Conservation (phyloP, 495 filamentous ascomycete species). For the Penicillium turbatum region DNA sequence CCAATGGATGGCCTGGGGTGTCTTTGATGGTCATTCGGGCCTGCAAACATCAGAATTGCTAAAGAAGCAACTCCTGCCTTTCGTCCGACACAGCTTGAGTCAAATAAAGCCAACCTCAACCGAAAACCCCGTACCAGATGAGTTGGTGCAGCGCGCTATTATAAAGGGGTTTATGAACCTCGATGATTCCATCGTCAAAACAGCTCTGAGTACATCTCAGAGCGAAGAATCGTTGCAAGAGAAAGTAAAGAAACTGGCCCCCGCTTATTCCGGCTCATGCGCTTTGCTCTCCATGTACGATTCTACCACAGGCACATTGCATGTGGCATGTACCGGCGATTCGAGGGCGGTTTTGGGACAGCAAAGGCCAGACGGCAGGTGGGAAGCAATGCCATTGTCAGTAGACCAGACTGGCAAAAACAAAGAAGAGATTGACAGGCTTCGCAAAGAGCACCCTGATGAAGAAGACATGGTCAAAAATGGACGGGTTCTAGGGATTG, state of each 20-base stretch:
- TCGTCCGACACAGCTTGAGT: constrained; percentile 32
- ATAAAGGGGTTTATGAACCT: constrained; percentile 45
- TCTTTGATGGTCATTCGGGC: constrained; percentile 52
- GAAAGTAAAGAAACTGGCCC: constrained; percentile 34
- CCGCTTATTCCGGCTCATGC: constrained; percentile 55
- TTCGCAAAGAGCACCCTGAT: constrained; percentile 53
- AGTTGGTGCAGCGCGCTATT: constrained; percentile 39
- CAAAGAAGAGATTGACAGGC: constrained; percentile 44
- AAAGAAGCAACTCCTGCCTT: constrained; percentile 36
- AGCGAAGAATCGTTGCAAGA: constrained; percentile 23
- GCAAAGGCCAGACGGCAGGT: constrained; percentile 39
- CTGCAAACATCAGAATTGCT: constrained; percentile 42
- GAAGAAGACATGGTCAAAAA: constrained; percentile 51
- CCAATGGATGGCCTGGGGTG: constrained; percentile 45
- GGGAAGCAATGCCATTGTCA: constrained; percentile 49
- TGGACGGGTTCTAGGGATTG: constrained; percentile 54
- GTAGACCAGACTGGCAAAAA: constrained; percentile 58
- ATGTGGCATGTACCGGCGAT: constrained; percentile 57
- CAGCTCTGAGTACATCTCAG: constrained; percentile 27
- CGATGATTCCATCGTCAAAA: constrained; percentile 47
- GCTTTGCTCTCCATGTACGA: constrained; percentile 57
- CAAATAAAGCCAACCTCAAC: constrained; percentile 18
- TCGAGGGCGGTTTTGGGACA: constrained; percentile 58
- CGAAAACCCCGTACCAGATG: constrained; percentile 8
- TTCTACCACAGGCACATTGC: constrained; percentile 40